These are phyloP conservation scores for Tillandsia fasciculata DNA, from an alignment of 176 grass and related monocot species.

Conservation along the genomic window DNA sequence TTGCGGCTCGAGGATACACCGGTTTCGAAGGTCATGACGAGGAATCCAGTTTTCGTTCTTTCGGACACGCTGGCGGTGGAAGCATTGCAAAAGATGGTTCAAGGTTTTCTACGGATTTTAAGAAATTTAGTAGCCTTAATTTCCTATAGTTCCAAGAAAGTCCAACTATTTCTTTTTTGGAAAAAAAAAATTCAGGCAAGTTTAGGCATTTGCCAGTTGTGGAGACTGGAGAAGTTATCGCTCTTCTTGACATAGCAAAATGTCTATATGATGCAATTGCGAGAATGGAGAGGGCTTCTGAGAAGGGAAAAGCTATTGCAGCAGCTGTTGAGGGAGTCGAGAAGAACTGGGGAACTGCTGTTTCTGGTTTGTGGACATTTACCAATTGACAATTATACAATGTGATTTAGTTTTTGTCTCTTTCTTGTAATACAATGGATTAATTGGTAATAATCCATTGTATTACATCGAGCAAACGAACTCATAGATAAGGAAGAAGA, in stretches of 20 bases:
- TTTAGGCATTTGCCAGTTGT: constrained; percentile 82
- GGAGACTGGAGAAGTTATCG: constrained; percentile 85
- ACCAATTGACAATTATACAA: neutral
- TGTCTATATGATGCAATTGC: constrained; percentile 70
- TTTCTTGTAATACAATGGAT: neutral
- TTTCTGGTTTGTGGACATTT: neutral
- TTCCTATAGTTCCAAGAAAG: neutral
- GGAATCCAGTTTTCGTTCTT: constrained; percentile 59
- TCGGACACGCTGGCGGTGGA: constrained; percentile 61
- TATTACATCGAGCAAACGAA: too few relatives aligned
- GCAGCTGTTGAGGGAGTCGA: constrained; percentile 33
- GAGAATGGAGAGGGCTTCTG: constrained; percentile 48
- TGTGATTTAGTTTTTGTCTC: neutral
- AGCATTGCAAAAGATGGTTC: constrained; percentile 76
- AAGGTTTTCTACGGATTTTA: constrained; percentile 23
- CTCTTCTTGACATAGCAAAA: constrained; percentile 74
- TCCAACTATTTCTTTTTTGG: neutral
- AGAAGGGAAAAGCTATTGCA: constrained; percentile 55
- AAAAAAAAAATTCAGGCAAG: constrained; percentile 35
- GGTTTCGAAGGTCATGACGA: constrained; percentile 67
- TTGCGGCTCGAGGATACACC: constrained; percentile 48
- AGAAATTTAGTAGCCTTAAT: neutral
- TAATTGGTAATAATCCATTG: neutral
- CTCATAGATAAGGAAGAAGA: too few relatives aligned
- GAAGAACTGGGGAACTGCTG: constrained; percentile 43